These are phyloP conservation scores for Fragaria iinumae DNA, from an alignment of 306 rosid species.

Conservation along the genomic window DNA sequence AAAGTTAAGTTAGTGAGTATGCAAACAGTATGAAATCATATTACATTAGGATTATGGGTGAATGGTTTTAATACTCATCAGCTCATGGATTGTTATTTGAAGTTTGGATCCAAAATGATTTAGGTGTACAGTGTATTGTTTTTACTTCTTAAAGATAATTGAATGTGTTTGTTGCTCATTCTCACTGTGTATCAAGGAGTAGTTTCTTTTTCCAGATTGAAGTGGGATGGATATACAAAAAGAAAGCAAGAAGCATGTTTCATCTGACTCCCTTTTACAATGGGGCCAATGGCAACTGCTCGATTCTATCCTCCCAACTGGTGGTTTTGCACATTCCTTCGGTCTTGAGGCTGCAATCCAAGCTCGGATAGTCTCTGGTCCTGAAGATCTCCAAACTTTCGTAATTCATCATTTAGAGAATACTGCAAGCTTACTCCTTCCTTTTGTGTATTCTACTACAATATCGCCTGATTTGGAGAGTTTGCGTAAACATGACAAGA, in stretches of 20 bases:
- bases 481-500: conserved; percentile 59
- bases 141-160: neutral
- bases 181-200: neutral
- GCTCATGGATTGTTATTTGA: neutral
- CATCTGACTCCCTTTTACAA: conserved; percentile 38
- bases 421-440: conserved; percentile 84
- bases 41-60: neutral
- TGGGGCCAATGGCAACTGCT: conserved; percentile 82
- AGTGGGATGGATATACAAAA: conserved; percentile 30
- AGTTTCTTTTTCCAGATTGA: neutral
- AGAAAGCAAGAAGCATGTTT: conserved; percentile 15
- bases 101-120: neutral
- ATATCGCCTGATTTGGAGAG: conserved; percentile 52
- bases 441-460: conserved; percentile 65
- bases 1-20: neutral
- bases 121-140: neutral
- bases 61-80: neutral
- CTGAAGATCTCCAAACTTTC: conserved; percentile 60
- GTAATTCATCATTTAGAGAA: conserved; percentile 65
- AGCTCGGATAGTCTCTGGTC: conserved; percentile 50
- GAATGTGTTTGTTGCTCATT: neutral
- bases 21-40: neutral
- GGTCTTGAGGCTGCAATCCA: conserved; percentile 90
- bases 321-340: conserved; percentile 87
- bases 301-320: conserved; percentile 84